Evolutionary conservation across 2,329 filamentous ascomycete genomes (phyloP), one percentile per base, ranked within the genome.

Genomic region (Hymenoscyphus fructigenus): DNA sequence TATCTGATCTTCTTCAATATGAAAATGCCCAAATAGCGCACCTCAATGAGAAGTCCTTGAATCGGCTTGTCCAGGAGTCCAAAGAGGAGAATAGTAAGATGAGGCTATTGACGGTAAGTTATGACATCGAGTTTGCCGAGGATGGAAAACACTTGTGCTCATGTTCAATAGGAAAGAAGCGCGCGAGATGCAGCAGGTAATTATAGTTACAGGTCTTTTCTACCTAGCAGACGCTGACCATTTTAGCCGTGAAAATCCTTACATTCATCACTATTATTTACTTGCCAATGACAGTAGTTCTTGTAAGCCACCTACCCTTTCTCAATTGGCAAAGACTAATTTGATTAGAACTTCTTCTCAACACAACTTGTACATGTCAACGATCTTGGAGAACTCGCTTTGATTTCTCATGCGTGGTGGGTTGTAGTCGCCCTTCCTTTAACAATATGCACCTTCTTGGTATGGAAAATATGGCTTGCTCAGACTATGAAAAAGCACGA

Each of bases 11-110:
- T 2, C 62, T 69, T 0, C 56, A 66, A 36, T 67, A 67, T 47
- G 66, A 66, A 38, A 67, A 69, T 59, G 64, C 67, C 4, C 55
- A 66, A 57, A 62, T 65, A 55, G 66, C 66, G 6, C 63, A 67
- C 7, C 44, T 44, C 1, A 66, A 66, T 29, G 62, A 64, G 12
- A 57, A 59, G 23, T 50, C 61, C 3, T 57, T 68, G 5, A 64
- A 61, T 44, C 53, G 34, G 1, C 60, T 69, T 9, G 44, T 60
- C 2, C 53, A 61, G 41, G 65, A 67, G 32, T 57, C 67, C 2
- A 64, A 65, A 55, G 66, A 69, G 2, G 67, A 69, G 20, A 65
- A 66, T 34, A 64, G 57, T 17, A 66, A 63, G 38, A 65, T 67
- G 65, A 61, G 64, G 26, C 17, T 65, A 10, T 44, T 69, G 26